These are phyloP conservation scores for Brassica napus DNA, from an alignment of 345 rosid species.

Conservation along the genomic window DNA sequence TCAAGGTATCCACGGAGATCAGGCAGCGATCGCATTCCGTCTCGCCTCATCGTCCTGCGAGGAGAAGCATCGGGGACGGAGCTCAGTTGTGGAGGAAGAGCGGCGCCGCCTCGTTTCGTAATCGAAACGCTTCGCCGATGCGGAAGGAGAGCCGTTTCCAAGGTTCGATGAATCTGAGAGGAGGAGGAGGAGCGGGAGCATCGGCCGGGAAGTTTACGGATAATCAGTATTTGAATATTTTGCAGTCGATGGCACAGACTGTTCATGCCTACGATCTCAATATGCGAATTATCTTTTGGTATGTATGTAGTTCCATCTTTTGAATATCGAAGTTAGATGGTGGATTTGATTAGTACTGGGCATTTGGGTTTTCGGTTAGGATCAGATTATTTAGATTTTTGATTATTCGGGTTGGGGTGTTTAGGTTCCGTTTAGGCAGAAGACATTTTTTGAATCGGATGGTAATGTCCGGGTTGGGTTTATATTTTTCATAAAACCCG, in stretches of 20 bases:
- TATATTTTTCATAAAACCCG: no score
- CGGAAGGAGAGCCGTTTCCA: conserved; percentile 64
- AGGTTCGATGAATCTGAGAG: conserved; percentile 37
- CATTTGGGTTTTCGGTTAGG: no score
- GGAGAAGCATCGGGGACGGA: conserved; percentile 44
- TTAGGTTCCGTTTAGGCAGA: not conserved
- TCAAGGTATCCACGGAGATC: conserved; percentile 50
- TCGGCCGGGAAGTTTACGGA: conserved; percentile 62
- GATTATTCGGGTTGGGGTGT: not conserved
- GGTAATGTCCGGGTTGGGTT: no score
- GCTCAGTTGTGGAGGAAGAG: conserved; percentile 49
- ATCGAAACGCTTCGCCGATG: conserved; percentile 85
- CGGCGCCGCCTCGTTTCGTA: conserved; percentile 64
- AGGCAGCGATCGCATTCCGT: conserved; percentile 82
- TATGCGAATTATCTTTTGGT: conserved; percentile 82
- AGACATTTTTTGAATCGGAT: no score
- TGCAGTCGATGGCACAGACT: conserved; percentile 93
- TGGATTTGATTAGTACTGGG: conserved; percentile 5
- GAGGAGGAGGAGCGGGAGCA: not conserved
- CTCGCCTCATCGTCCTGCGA: conserved; percentile 65
- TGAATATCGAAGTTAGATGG: not conserved
- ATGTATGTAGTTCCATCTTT: conserved; percentile 41
- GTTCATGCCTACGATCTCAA: conserved; percentile 73
- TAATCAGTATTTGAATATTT: conserved; percentile 75
- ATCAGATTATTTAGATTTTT: no score